Evolutionary conservation across 371 early-diverging fungal species (phyloP), one percentile per base, ranked within the genome.

Genomic region (Encephalitozoon hellem): DNA sequence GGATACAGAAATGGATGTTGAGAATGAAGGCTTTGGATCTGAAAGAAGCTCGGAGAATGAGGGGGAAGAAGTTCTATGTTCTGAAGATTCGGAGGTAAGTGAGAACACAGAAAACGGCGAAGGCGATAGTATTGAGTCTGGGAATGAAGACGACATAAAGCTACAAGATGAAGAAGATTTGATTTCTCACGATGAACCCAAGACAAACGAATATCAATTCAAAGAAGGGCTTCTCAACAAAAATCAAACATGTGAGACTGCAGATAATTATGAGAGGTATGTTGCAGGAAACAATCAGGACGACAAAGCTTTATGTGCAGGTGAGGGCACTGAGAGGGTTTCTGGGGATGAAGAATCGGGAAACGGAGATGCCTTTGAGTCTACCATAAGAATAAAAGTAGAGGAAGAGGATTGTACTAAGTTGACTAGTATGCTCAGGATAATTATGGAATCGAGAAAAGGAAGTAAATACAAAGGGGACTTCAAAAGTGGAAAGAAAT

Each of bases 401-500:
- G 53, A 63, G 12, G 66, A 74, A 4, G 26, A 23, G 9, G 39
- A 69, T 54, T 77, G 70, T 32, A 53, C 18, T 9, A 73, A 77
- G 39, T 72, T 85, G n/a, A 72, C 73, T 12, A 72, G 77, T 84
- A 92, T 94, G 77, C 88, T 99, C 45, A 90, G 94, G 15, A 87
- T 94, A 72, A 93, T 97, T 75, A 87, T 99, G 64, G 95, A 94
- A 77, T 94, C 95, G 0, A 97, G 97, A 26, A 88, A 93, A 80
- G 93, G 93, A 0, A 91, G 92, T 34, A 93, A 94, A 82, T 89
- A 97, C 74, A 91, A 90, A 82, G 99, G 99, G 51, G 96, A 97
- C 87, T 99, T 94, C 85, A 90, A 91, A 67, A 94, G 92, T 39
- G 99, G 99, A 71, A 97, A 97, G 85, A 92, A 97, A 28, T 89